Evolutionary conservation across 257 asterid genomes (phyloP).

Genomic region (Jaltomata sinuosa): DNA sequence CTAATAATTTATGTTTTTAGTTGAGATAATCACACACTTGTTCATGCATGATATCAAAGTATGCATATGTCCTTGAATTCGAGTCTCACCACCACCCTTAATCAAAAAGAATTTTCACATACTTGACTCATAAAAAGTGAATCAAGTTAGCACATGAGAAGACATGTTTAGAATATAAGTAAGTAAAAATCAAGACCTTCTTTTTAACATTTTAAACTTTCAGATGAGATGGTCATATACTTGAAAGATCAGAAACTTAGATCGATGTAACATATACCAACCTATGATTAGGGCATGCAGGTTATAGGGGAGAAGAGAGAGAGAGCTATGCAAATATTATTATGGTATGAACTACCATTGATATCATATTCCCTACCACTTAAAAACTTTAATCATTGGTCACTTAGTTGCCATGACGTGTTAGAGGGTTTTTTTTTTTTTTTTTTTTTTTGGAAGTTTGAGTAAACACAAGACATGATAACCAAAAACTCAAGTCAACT

Average conservation of each 20-base stretch:
- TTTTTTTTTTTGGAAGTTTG: neutral
- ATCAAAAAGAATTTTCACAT: neutral
- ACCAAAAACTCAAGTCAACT: constrained; percentile 1
- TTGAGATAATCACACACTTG: neutral
- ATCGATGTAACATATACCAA: neutral
- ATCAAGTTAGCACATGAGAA: neutral
- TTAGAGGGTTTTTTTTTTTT: neutral
- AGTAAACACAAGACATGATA: neutral
- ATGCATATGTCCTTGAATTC: neutral
- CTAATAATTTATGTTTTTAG: neutral
- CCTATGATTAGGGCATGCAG: neutral
- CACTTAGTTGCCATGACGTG: constrained; percentile 2
- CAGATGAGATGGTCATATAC: neutral
- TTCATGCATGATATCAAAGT: neutral
- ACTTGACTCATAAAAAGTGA: neutral
- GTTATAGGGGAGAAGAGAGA: neutral
- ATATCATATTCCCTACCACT: neutral
- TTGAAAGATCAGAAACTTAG: neutral
- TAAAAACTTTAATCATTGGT: neutral
- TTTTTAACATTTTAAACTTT: neutral
- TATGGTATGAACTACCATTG: neutral
- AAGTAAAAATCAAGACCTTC: no score
- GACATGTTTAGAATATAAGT: neutral
- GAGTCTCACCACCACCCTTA: neutral
- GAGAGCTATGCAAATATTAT: neutral